phyloP scores from a whole-genome alignment of 805 yeast genomes.

The Wickerhamomyces tratensis region DNA sequence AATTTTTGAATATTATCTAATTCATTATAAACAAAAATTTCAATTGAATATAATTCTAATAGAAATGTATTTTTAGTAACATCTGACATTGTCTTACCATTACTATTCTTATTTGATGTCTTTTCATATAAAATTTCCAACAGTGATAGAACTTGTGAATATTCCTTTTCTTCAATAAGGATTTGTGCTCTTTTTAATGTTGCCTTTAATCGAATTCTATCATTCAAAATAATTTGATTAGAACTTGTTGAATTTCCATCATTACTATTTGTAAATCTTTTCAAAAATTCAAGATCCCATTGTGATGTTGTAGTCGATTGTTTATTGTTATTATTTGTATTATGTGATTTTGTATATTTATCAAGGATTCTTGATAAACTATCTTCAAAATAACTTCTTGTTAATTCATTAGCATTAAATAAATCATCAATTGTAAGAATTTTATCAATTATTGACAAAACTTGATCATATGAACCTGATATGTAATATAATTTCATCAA shows the following conservation, averaged over 20 bases:
- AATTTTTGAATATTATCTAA: conserved; percentile 28
- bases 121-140: conserved; percentile 25
- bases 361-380: conserved; percentile 30
- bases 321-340: conserved; percentile 17
- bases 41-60: conserved; percentile 58
- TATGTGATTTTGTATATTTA: conserved; percentile 15
- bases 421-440: neutral
- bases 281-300: conserved; percentile 19
- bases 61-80: conserved; percentile 35
- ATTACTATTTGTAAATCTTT: conserved; percentile 15
- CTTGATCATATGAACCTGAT: conserved; percentile 6
- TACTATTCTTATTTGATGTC: conserved; percentile 17
- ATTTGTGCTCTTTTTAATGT: conserved; percentile 33
- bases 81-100: conserved; percentile 25
- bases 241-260: too few species aligned
- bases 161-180: conserved; percentile 19
- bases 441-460: conserved; percentile 1
- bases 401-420: conserved; percentile 9
- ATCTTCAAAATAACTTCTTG: conserved; percentile 21
- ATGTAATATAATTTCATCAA: conserved; percentile 13
- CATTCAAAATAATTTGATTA: conserved; percentile 16
- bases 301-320: too few species aligned
- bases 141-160: conserved; percentile 24
- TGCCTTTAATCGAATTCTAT: conserved; percentile 39
- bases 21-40: conserved; percentile 43